These are phyloP conservation scores for Jamesozyma gamospora DNA, from an alignment of 805 yeast genomes.

Conservation along the genomic window DNA sequence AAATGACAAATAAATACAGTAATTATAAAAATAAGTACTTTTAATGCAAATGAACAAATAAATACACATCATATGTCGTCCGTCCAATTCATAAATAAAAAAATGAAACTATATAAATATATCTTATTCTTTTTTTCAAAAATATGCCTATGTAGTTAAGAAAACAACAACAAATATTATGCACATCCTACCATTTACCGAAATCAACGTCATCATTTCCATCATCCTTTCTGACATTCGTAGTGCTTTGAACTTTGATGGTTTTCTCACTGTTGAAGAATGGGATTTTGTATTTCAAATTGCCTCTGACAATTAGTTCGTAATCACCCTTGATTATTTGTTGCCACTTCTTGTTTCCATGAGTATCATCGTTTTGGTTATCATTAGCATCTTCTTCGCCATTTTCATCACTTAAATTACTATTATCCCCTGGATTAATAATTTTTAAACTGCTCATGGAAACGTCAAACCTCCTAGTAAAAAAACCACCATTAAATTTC, in stretches of 20 bases:
- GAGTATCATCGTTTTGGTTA: conserved; percentile 10
- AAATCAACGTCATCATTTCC: no score
- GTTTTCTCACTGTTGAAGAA: conserved; percentile 44
- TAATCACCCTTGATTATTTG: conserved; percentile 68
- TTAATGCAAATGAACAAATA: no score
- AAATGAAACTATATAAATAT: no score
- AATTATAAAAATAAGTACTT: no score
- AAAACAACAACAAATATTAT: no score
- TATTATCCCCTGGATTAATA: conserved; percentile 52
- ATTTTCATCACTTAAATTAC: conserved; percentile 13
- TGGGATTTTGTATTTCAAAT: conserved; percentile 67
- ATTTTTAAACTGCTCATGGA: conserved; percentile 64
- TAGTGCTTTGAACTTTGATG: conserved; percentile 50
- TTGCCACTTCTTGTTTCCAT: conserved; percentile 54
- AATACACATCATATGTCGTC: no score
- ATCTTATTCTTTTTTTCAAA: no score
- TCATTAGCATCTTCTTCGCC: conserved; percentile 12
- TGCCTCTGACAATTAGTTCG: conserved; percentile 76
- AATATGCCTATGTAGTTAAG: no score
- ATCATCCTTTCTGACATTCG: conserved; percentile 30
- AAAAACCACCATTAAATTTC: conserved; percentile 66
- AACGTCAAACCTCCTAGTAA: conserved; percentile 48
- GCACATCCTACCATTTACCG: no score
- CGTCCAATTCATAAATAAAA: no score
- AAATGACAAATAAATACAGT: no score